These are phyloP conservation scores for Ophiostoma perfectum DNA, from an alignment of 2,329 filamentous ascomycete species.

Conservation along the genomic window DNA sequence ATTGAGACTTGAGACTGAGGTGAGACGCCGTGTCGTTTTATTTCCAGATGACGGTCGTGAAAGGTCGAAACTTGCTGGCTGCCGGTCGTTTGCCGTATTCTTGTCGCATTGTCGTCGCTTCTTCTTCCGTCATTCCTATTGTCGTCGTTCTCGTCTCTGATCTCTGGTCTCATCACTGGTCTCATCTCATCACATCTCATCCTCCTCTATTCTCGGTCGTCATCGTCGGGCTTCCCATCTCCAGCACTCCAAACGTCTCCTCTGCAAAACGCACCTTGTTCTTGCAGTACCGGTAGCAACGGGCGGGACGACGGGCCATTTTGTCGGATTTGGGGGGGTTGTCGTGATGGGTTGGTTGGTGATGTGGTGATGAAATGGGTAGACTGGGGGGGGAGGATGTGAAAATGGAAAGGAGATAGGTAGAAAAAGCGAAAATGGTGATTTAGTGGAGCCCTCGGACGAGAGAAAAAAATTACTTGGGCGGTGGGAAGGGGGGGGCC, in stretches of 20 bases:
- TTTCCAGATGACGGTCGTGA: not conserved
- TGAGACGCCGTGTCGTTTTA: not conserved
- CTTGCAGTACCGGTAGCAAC: slow-evolving; percentile 99
- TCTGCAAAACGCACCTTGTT: slow-evolving; percentile 75
- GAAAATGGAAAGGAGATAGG: slow-evolving; percentile 27
- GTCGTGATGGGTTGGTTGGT: slow-evolving; percentile 30
- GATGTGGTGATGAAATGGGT: slow-evolving; percentile 18
- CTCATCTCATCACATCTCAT: slow-evolving; percentile 6
- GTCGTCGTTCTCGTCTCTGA: not conserved
- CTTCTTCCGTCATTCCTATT: not conserved
- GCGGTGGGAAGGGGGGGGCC: not conserved
- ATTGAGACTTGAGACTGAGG: not conserved
- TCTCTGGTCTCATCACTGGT: not conserved
- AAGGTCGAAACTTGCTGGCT: not conserved
- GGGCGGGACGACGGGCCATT: slow-evolving; percentile 98
- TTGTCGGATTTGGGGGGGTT: slow-evolving; percentile 56
- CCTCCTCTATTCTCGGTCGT: slow-evolving; percentile 12
- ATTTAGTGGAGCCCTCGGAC: slow-evolving; percentile 7
- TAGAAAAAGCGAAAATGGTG: slow-evolving; percentile 19
- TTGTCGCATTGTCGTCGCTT: not conserved
- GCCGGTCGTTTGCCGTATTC: not conserved
- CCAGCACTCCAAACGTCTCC: not conserved
- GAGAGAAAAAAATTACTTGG: slow-evolving; percentile 15
- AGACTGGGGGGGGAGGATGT: slow-evolving; percentile 8
- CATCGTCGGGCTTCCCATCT: slow-evolving; percentile 16